These are phyloP conservation scores for Solanum chilense DNA, from an alignment of 257 asterid genomes.

Conservation along the genomic window DNA sequence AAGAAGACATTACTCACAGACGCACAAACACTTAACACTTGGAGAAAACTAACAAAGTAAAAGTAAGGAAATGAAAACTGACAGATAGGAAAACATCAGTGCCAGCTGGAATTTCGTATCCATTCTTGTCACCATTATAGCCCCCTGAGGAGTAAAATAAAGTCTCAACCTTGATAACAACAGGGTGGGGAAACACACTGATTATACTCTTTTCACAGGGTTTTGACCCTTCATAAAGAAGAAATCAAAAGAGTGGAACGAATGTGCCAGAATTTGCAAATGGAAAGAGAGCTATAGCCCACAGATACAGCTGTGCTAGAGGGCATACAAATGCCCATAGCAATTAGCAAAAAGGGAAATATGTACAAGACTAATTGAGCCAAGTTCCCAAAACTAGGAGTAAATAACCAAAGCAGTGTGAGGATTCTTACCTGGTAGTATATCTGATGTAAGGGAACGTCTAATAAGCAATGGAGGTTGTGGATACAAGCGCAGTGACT, in stretches of 20 bases:
- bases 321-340: background rate
- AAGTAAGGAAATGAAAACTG: conserved; percentile 7
- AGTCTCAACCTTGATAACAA: background rate
- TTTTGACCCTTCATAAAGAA: background rate
- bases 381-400: background rate
- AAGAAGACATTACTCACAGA: background rate
- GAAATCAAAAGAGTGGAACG: background rate
- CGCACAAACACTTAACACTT: background rate
- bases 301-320: background rate
- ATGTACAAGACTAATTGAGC: background rate
- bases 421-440: conserved; percentile 55
- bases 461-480: conserved; percentile 98
- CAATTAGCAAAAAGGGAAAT: background rate
- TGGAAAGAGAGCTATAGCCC: background rate
- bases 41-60: background rate
- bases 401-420: background rate
- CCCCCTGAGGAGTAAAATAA: conserved; percentile 52
- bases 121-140: conserved; percentile 55
- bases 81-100: conserved; percentile 84
- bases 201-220: background rate
- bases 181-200: background rate
- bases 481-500: conserved; percentile 78
- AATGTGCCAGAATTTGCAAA: background rate
- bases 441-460: conserved; percentile 74
- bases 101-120: conserved; percentile 76